Evolutionary conservation across 139 green algal genomes (phyloP), one percentile per base, ranked within the genome.

Genomic region (Haematococcus sp.): DNA sequence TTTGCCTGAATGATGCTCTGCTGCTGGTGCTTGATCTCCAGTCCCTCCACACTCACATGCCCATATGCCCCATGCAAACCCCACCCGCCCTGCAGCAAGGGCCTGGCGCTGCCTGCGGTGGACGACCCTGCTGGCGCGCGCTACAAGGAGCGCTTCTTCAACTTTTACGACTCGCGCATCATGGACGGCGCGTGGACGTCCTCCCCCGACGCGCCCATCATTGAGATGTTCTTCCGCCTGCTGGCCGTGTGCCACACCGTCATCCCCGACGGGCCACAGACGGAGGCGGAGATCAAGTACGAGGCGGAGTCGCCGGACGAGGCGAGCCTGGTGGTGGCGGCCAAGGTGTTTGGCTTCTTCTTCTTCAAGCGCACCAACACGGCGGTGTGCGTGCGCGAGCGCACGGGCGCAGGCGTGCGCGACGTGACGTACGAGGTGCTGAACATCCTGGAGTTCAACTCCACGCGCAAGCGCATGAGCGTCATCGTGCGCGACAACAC

Each of bases 391-490:
- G 76, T 81, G 46, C 67, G 76, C 3, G 85, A 88, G 78, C 58
- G 15, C 2, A 79, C 75, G 2, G 63, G 30, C 0, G 60, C 63
- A 5, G 86, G 80, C 88, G 90, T 68, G 46, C 27, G 43, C 11
- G 46, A 72, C 59, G 66, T 72, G 44, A 22, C 20, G 25, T 72
- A 72, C 27, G 66, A 72, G 66, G 35, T 98, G 31, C 84, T 99
- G 5, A 96, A 95, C 81, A 82, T 98, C 15, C 84, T 99, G 64
- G 95, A 99, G 84, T 99, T 98, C 86, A 94, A 88, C 77, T 91
- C 67, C 51, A 90, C 93, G 13, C 84, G 91, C 72, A 93, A 94
- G 79, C 86, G 91, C 64, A 93, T 93, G 90, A 86, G 66, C n/a
- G 84, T 92, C 52, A 86, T 96, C 31, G 86, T 90, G 46, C 88